Evolutionary conservation across 2,329 filamentous ascomycete species (phyloP).

Genomic region (Paecilomyces variotii): DNA sequence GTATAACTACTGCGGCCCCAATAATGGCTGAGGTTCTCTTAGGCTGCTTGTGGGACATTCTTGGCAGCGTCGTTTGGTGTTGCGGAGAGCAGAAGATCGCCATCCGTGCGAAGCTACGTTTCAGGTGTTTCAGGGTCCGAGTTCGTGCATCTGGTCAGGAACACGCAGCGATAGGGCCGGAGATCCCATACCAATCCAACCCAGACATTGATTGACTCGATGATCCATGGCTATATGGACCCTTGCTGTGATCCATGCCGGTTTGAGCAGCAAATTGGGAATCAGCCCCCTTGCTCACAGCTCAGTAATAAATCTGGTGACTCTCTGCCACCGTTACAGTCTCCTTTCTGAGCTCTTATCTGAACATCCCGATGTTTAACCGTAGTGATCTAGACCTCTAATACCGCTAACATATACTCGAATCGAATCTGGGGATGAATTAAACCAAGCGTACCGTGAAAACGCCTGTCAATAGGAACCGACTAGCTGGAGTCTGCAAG

Average conservation of each 20-base stretch:
- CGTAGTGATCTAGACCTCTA: not conserved
- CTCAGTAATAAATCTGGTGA: not conserved
- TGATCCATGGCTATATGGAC: not conserved
- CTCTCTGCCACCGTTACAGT: not conserved
- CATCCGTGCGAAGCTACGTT: constrained; percentile 1
- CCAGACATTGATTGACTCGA: not conserved
- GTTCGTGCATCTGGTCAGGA: not conserved
- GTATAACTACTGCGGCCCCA: not conserved
- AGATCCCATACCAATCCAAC: not conserved
- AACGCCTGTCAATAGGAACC: not conserved
- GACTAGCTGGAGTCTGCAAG: not conserved
- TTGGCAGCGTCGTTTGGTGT: not conserved
- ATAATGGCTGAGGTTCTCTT: not conserved
- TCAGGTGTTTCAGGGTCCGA: constrained; percentile 1
- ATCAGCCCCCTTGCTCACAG: not conserved
- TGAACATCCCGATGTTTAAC: not conserved
- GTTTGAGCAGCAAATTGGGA: not conserved
- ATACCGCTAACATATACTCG: not conserved
- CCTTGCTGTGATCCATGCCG: too few species aligned
- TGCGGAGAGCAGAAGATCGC: not conserved
- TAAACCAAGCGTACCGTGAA: not conserved
- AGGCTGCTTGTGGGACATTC: not conserved
- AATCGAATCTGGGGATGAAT: not conserved
- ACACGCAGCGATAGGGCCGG: not conserved
- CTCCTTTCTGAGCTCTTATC: not conserved